These are phyloP conservation scores for Actinomortierella ambigua DNA, from an alignment of 371 early-diverging fungal genomes.

Conservation along the genomic window DNA sequence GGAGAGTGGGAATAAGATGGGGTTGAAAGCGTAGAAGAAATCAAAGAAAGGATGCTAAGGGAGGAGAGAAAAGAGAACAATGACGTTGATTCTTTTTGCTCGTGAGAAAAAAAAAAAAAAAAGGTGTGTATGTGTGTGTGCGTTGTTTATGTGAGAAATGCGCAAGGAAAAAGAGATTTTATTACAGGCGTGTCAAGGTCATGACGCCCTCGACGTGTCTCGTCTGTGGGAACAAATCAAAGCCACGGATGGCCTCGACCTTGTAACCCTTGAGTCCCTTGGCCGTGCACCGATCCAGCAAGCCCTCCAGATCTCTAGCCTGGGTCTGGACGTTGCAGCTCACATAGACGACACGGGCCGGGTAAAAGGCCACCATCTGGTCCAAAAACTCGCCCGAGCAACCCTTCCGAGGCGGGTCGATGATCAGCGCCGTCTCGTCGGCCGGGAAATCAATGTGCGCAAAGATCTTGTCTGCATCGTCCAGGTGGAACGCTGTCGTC, in stretches of 20 bases:
- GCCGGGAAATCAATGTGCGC: slow-evolving; percentile 52
- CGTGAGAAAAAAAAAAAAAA: neutral
- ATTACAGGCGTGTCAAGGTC: slow-evolving; percentile 48
- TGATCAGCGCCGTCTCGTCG: slow-evolving; percentile 61
- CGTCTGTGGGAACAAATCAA: slow-evolving; percentile 77
- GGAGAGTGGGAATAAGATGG: too few relatives aligned
- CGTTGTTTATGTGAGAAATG: too few relatives aligned
- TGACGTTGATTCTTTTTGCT: neutral
- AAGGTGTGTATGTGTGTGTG: too few relatives aligned
- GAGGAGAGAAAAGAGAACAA: slow-evolving; percentile 1
- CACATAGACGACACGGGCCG: slow-evolving; percentile 68
- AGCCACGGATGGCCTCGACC: slow-evolving; percentile 58
- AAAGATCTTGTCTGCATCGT: slow-evolving; percentile 62
- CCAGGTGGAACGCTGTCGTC: slow-evolving; percentile 59
- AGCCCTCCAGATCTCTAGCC: slow-evolving; percentile 58
- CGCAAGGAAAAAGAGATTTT: neutral
- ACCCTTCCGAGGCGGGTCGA: slow-evolving; percentile 74
- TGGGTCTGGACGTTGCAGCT: slow-evolving; percentile 68
- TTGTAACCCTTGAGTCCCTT: slow-evolving; percentile 50
- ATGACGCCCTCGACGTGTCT: slow-evolving; percentile 65
- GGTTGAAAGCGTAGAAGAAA: too few relatives aligned
- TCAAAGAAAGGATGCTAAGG: too few relatives aligned
- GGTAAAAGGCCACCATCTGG: slow-evolving; percentile 64
- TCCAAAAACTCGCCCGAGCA: slow-evolving; percentile 62
- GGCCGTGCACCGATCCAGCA: slow-evolving; percentile 47